Conservation (phyloP, 441 rosid genomes). For the Jatropha multifida region DNA sequence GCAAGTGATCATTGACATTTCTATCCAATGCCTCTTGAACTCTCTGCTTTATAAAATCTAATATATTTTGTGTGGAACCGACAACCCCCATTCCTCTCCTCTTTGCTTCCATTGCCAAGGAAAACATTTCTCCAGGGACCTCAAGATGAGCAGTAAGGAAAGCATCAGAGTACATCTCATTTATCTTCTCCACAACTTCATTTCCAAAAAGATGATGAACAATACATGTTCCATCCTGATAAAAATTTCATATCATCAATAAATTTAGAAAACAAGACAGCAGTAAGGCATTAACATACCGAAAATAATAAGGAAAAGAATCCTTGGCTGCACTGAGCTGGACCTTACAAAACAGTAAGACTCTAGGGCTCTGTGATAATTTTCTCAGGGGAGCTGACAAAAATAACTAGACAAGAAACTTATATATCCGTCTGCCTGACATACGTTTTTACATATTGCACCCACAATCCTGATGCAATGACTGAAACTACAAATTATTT, state of each 20-base stretch:
- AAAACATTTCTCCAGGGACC: constrained; percentile 98
- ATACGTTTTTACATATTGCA: not conserved
- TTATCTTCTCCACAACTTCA: constrained; percentile 85
- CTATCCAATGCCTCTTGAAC: constrained; percentile 84
- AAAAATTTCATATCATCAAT: constrained; percentile 11
- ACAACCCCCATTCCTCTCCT: constrained; percentile 94
- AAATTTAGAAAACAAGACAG: constrained; percentile 10
- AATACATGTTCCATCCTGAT: constrained; percentile 86
- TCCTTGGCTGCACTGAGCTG: not conserved
- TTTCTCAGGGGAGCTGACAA: not conserved
- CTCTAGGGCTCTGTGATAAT: not conserved
- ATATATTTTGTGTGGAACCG: constrained; percentile 88
- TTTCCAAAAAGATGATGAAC: constrained; percentile 94
- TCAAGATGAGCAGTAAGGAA: constrained; percentile 92
- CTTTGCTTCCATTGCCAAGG: constrained; percentile 94
- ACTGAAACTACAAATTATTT: not conserved
- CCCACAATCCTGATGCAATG: no score
- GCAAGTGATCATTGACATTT: constrained; percentile 74
- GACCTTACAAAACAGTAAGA: not conserved
- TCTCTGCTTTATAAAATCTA: constrained; percentile 80
- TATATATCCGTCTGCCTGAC: not conserved
- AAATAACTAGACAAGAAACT: not conserved
- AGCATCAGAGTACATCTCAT: constrained; percentile 84
- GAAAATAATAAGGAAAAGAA: not conserved
- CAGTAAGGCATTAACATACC: constrained; percentile 5